Conservation (phyloP, 768 basidiomycete species). For the Phlebiopsis gigantea region DNA sequence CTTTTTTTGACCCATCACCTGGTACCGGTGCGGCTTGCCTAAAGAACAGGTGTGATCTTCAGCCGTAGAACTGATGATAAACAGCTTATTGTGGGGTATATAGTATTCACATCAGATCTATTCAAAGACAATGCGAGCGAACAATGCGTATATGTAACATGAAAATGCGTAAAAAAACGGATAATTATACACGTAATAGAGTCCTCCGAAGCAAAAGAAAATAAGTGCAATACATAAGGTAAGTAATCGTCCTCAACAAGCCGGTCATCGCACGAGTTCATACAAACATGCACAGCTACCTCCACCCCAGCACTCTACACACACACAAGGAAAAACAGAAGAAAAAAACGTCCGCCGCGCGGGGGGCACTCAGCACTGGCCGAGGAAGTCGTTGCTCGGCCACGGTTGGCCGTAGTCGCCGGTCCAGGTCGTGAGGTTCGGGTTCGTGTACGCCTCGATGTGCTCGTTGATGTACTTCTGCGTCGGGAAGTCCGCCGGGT, state of each 20-base stretch:
- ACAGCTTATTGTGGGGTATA: too few species aligned
- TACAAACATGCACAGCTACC: background rate
- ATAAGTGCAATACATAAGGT: background rate
- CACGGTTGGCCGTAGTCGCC: constrained; percentile 58
- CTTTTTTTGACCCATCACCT: too few species aligned
- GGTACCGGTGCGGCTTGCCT: too few species aligned
- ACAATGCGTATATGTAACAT: background rate
- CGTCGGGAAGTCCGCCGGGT: constrained; percentile 77
- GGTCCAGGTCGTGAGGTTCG: constrained; percentile 74
- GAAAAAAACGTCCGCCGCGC: background rate
- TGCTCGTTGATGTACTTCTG: constrained; percentile 70
- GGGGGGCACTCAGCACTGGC: constrained; percentile 40
- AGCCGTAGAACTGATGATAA: too few species aligned
- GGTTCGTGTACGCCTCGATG: constrained; percentile 74
- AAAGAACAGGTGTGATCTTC: too few species aligned
- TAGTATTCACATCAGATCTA: too few species aligned
- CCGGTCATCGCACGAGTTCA: background rate
- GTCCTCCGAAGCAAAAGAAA: background rate
- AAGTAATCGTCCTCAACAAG: background rate
- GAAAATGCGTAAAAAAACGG: background rate
- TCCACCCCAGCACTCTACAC: background rate
- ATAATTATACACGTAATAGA: background rate
- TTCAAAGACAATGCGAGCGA: background rate
- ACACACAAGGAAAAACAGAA: background rate
- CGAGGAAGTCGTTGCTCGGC: constrained; percentile 63